Percentiles rank a stretch among this genome's conserved stretches.
These are phyloP conservation scores for Alnus glutinosa DNA, from an alignment of 306 rosid genomes.

Conservation along the genomic window DNA sequence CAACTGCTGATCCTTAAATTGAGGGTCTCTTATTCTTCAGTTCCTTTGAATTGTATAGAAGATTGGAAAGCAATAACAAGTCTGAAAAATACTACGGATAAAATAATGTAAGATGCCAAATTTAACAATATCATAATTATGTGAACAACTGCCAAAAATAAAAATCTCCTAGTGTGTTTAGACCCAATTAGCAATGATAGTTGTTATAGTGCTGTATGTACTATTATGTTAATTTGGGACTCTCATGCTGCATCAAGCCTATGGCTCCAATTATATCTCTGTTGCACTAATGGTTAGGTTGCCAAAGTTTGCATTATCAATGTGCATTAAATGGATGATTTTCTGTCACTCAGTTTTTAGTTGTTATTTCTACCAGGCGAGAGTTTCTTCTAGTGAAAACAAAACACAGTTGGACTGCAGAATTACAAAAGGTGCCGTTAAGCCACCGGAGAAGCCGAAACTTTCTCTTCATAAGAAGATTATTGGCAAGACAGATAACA, in stretches of 20 bases:
- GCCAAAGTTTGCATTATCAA: not conserved
- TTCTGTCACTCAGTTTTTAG: not conserved
- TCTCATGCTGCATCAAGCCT: not conserved
- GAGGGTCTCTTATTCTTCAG: not conserved
- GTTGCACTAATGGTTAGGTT: not conserved
- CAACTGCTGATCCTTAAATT: not conserved
- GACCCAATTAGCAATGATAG: not conserved
- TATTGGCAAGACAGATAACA: conserved; percentile 13
- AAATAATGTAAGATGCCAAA: not conserved
- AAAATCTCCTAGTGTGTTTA: not conserved
- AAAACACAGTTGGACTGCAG: conserved; percentile 9
- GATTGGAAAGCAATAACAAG: not conserved
- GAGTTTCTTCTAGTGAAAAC: conserved; percentile 5
- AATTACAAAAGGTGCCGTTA: conserved; percentile 8
- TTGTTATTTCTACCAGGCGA: conserved; percentile 20
- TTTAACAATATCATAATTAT: not conserved
- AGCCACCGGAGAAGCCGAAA: conserved; percentile 17
- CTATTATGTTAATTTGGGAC: not conserved
- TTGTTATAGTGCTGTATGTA: not conserved
- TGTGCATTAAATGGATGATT: not conserved
- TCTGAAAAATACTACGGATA: not conserved
- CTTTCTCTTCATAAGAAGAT: not conserved
- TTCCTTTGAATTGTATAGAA: not conserved
- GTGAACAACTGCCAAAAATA: not conserved
- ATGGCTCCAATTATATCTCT: not conserved